Percentiles rank a stretch among this genome's conserved stretches.
Conservation (phyloP, 345 rosid genomes). For the Eucalyptus globulus region DNA sequence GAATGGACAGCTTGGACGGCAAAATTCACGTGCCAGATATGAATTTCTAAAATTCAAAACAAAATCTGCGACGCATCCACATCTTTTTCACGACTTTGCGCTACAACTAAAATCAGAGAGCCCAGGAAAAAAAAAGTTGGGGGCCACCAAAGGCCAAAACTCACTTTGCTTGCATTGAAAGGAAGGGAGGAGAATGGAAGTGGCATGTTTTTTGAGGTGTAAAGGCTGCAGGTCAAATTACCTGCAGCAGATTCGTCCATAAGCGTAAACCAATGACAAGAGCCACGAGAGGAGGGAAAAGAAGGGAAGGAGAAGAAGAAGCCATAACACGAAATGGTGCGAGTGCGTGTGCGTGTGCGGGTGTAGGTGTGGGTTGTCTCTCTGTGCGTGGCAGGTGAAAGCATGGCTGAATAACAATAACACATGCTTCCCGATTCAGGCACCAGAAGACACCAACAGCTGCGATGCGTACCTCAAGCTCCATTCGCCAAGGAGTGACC, state of each 20-base stretch:
- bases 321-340: neutral
- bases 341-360: neutral
- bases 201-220: neutral
- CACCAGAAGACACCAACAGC: neutral
- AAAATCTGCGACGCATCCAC: neutral
- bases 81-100: neutral
- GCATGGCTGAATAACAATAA: neutral
- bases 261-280: neutral
- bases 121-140: neutral
- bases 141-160: neutral
- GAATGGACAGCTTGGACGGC: neutral
- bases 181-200: neutral
- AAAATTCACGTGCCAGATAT: fast-evolving
- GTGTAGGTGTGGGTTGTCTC: neutral
- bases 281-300: neutral
- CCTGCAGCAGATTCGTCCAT: neutral
- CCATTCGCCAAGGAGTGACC: neutral
- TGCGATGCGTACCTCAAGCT: neutral
- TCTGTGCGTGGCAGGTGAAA: neutral
- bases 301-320: neutral
- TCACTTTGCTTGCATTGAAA: neutral
- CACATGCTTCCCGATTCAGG: neutral
- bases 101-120: neutral
- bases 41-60: neutral
- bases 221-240: neutral